Conservation (phyloP, 306 rosid genomes). For the Begonia fuchsioides region DNA sequence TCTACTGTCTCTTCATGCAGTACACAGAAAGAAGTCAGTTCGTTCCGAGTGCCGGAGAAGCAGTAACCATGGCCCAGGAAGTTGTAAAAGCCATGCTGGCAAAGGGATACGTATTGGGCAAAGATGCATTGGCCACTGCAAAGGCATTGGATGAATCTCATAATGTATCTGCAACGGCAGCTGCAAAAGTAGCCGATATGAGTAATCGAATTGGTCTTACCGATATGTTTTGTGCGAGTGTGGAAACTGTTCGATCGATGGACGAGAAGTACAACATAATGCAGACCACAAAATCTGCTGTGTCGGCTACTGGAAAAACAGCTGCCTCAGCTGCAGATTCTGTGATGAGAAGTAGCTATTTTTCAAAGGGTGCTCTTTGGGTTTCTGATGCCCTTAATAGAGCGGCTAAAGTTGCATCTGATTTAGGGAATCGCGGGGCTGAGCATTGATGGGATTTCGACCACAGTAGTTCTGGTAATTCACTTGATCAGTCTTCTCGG, state of each 20-base stretch:
- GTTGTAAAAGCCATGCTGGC: constrained; percentile 73
- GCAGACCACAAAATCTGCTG: constrained; percentile 49
- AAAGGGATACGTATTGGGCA: constrained; percentile 64
- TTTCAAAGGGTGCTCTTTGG: constrained; percentile 78
- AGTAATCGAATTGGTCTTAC: constrained; percentile 58
- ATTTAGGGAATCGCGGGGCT: constrained; percentile 42
- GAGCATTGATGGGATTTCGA: constrained; percentile 8
- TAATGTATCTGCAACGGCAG: constrained; percentile 53
- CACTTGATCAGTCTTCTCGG: no score
- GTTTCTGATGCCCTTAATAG: constrained; percentile 48
- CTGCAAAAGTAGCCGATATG: constrained; percentile 64
- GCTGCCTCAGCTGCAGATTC: constrained; percentile 54
- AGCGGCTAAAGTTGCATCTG: constrained; percentile 59
- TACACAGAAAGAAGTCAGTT: constrained; percentile 24
- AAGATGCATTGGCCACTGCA: constrained; percentile 63
- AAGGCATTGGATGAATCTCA: constrained; percentile 63
- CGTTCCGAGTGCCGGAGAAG: constrained; percentile 62
- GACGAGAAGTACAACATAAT: constrained; percentile 61
- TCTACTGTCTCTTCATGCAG: constrained; percentile 16
- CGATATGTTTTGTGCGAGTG: constrained; percentile 50
- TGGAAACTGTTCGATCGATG: constrained; percentile 37
- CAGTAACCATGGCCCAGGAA: constrained; percentile 58
- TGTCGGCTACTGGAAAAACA: constrained; percentile 64
- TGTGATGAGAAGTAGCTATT: constrained; percentile 59
- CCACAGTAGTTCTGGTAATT: no score